Percentiles rank a stretch among this genome's conserved stretches.
phyloP scores from a whole-genome alignment of 352 stramenopile species.

The Globisporangium ultimum region DNA sequence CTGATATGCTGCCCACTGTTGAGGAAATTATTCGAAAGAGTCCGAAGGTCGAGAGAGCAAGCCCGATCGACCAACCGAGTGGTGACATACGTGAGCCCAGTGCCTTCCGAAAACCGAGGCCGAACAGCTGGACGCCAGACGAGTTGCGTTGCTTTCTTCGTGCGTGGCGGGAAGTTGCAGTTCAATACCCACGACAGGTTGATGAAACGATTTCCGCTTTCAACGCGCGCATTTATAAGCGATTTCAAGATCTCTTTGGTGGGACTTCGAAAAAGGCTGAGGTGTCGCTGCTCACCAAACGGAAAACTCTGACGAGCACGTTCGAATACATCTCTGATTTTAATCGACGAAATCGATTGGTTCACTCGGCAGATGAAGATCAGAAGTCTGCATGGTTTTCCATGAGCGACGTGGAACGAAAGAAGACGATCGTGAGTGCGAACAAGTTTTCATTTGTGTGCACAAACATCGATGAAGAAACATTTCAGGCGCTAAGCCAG shows the following conservation, averaged over 20 bases:
- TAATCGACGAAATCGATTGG: slow-evolving; percentile 12
- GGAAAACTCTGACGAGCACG: slow-evolving; percentile 10
- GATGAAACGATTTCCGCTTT: slow-evolving; percentile 2
- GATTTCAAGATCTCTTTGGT: slow-evolving; percentile 2
- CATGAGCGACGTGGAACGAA: slow-evolving; percentile 13
- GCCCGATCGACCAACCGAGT: too few relatives aligned
- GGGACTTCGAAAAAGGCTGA: slow-evolving; percentile 3
- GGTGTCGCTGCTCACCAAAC: slow-evolving; percentile 9
- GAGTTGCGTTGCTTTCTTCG: slow-evolving; percentile 7
- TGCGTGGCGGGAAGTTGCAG: slow-evolving; percentile 6
- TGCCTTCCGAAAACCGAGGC: slow-evolving; percentile 2
- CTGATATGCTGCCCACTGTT: slow-evolving; percentile 3
- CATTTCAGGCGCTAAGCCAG: slow-evolving; percentile 10
- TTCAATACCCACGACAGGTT: neutral
- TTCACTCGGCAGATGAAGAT: too few relatives aligned
- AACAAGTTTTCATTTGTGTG: slow-evolving; percentile 8
- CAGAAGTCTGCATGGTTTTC: slow-evolving; percentile 8
- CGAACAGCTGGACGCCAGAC: slow-evolving; percentile 13
- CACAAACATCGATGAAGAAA: slow-evolving; percentile 16
- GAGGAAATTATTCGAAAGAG: slow-evolving; percentile 11
- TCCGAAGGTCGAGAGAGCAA: too few relatives aligned
- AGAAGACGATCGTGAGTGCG: slow-evolving; percentile 16
- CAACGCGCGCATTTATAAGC: slow-evolving; percentile 12
- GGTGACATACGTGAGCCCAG: too few relatives aligned
- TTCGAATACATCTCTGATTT: slow-evolving; percentile 16